Evolutionary conservation across 106 monocot species (phyloP).

Genomic region (Apostasia shenzhenica): DNA sequence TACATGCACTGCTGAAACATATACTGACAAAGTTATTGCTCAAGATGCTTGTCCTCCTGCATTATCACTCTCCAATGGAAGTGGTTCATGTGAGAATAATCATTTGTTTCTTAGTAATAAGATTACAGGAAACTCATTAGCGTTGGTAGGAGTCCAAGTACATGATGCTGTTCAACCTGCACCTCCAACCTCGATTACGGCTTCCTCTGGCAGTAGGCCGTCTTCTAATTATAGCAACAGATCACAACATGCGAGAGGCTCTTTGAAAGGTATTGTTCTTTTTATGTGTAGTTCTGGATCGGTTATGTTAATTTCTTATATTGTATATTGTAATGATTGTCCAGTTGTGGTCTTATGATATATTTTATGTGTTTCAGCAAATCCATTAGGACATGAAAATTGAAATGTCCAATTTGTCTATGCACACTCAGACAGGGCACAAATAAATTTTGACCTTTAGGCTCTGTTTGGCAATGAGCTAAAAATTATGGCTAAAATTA

Average conservation of each 20-base stretch:
- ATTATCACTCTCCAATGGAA: neutral
- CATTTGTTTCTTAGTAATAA: neutral
- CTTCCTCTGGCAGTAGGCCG: constrained; percentile 19
- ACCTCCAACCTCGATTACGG: constrained; percentile 2
- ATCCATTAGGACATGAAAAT: too few species aligned
- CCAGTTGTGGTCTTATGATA: too few species aligned
- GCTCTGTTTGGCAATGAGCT: too few species aligned
- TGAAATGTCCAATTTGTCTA: too few species aligned
- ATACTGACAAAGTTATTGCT: constrained; percentile 10
- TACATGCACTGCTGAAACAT: neutral
- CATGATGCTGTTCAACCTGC: constrained; percentile 5
- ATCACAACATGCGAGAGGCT: constrained; percentile 13
- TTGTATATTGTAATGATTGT: too few species aligned
- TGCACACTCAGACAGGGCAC: too few species aligned
- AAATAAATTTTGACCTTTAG: too few species aligned
- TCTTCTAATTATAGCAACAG: constrained; percentile 21
- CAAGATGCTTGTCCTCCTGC: constrained; percentile 12
- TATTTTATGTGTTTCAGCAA: too few species aligned
- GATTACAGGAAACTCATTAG: constrained; percentile 14
- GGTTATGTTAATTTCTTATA: too few species aligned
- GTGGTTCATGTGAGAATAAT: constrained; percentile 6
- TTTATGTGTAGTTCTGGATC: too few species aligned
- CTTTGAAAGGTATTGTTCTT: constrained; percentile 15
- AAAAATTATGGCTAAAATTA: too few species aligned
- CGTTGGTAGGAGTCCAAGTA: constrained; percentile 1